phyloP scores from a whole-genome alignment of 2,329 filamentous ascomycete species.

The Xylariaceae sp. region DNA sequence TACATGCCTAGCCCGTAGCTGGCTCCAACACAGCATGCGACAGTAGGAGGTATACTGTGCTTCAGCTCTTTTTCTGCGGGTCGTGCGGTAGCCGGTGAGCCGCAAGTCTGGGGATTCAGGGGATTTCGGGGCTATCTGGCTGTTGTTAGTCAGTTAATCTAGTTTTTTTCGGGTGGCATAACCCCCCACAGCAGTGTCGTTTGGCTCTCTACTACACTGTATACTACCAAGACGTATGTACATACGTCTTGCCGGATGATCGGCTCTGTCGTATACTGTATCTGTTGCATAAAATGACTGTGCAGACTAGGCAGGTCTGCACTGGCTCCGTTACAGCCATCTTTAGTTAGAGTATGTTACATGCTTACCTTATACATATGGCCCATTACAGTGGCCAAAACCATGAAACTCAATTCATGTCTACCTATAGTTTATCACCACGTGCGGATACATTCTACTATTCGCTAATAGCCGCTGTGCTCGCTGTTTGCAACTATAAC shows the following conservation, averaged over 20 bases:
- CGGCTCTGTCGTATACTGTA: conserved; percentile 4
- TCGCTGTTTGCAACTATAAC: not conserved
- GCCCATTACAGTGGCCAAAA: not conserved
- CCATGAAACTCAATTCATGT: not conserved
- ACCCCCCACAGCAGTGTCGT: not conserved
- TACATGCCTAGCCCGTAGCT: not conserved
- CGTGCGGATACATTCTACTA: conserved; percentile 14
- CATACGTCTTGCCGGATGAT: not conserved
- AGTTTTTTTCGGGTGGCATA: no score
- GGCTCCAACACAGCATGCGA: not conserved
- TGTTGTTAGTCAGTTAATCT: no score
- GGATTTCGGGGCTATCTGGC: no score
- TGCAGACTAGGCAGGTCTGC: not conserved
- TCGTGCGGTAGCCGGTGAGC: not conserved
- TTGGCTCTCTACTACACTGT: not conserved
- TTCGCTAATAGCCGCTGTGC: conserved; percentile 3
- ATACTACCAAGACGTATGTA: not conserved
- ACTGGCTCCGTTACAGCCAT: not conserved
- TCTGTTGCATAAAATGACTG: conserved; percentile 9
- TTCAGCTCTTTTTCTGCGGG: not conserved
- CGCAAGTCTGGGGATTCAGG: not conserved
- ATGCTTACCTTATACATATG: not conserved
- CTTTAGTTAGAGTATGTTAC: not conserved
- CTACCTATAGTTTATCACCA: conserved; percentile 22
- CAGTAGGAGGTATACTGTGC: not conserved